Evolutionary conservation across 495 filamentous ascomycete species (phyloP).

Genomic region (Podospora tetraspora): DNA sequence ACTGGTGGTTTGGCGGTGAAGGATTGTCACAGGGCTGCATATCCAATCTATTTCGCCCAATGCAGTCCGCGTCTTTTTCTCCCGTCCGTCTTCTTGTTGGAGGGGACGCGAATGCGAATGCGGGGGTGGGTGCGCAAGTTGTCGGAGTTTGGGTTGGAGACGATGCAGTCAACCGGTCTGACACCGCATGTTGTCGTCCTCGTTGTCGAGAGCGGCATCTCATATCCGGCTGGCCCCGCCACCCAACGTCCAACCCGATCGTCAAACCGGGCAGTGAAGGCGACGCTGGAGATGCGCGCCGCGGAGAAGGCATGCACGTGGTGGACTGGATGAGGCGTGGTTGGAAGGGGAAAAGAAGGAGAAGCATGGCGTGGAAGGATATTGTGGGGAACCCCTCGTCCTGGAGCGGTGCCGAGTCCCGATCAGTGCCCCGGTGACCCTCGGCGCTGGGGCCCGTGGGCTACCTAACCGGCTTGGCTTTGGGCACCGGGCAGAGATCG

Average conservation of each 20-base stretch:
- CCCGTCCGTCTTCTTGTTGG: neutral
- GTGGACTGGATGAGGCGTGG: neutral
- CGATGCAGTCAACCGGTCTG: neutral
- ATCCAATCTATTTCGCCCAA: neutral
- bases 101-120: neutral
- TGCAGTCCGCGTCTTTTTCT: neutral
- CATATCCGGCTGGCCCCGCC: neutral
- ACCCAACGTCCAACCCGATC: neutral
- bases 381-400: neutral
- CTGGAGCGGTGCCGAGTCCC: neutral
- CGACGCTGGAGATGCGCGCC: neutral
- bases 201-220: neutral
- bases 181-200: neutral
- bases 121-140: neutral
- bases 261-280: neutral
- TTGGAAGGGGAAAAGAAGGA: neutral
- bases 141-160: neutral
- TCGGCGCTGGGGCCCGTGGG: neutral
- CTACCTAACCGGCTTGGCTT: neutral
- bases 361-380: neutral
- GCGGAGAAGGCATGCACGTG: neutral
- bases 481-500: neutral
- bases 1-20: neutral
- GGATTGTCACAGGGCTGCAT: neutral
- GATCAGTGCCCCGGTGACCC: neutral